These are phyloP conservation scores for Puccinellia tenuiflora DNA, from an alignment of 176 grass and related monocot genomes.

Conservation along the genomic window DNA sequence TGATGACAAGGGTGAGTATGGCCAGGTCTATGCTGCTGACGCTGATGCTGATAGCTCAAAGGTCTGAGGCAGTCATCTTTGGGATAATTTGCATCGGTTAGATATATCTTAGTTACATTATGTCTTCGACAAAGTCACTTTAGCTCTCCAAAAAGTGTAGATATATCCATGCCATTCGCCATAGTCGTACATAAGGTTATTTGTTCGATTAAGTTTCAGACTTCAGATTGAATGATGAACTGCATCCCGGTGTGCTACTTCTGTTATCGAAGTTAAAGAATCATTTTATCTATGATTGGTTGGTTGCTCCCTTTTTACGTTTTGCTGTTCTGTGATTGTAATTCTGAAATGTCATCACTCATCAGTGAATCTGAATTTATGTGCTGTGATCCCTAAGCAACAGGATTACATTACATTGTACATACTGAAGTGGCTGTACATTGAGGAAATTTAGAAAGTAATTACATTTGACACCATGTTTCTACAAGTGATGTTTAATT, in stretches of 20 bases:
- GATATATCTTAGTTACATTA: slow-evolving; percentile 12
- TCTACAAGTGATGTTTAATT: neutral
- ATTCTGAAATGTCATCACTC: neutral
- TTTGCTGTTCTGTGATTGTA: neutral
- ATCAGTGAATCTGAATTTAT: neutral
- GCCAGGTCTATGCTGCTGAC: slow-evolving; percentile 51
- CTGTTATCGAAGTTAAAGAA: neutral
- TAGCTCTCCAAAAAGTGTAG: slow-evolving; percentile 30
- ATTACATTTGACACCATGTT: neutral
- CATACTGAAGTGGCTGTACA: neutral
- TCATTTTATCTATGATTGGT: neutral
- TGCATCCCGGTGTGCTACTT: neutral
- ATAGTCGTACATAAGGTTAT: slow-evolving; percentile 8
- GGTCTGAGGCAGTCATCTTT: slow-evolving; percentile 9
- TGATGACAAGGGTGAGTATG: slow-evolving; percentile 58
- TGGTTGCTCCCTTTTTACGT: neutral
- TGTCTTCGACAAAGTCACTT: neutral
- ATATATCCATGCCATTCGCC: neutral
- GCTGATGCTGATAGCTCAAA: slow-evolving; percentile 12
- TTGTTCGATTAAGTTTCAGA: neutral
- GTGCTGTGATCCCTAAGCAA: neutral
- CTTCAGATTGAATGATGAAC: slow-evolving; percentile 20
- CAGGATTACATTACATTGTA: neutral
- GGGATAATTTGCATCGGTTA: neutral
- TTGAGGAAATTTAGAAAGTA: neutral